These are phyloP conservation scores for Yamadazyma atlantica DNA, from an alignment of 1,139 yeast genomes.

Conservation along the genomic window DNA sequence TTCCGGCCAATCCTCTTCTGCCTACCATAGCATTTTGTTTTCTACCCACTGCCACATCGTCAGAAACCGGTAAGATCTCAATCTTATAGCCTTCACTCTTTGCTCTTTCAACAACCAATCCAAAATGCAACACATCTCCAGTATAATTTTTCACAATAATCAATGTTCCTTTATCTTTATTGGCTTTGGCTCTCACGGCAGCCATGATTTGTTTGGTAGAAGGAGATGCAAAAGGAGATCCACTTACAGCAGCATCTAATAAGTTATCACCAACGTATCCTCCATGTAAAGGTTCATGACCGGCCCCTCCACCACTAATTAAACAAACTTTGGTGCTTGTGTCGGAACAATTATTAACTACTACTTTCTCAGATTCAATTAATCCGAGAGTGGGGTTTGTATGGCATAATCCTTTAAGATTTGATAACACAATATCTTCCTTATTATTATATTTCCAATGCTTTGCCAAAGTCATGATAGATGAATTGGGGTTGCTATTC, in stretches of 20 bases:
- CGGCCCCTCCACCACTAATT: conserved; percentile 50
- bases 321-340: conserved; percentile 59
- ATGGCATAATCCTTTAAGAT: conserved; percentile 67
- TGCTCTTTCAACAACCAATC: conserved; percentile 85
- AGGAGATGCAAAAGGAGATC: conserved; percentile 89
- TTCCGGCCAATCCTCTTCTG: conserved; percentile 90
- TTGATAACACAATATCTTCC: conserved; percentile 62
- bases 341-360: conserved; percentile 45
- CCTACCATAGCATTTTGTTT: conserved; percentile 89
- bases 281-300: conserved; percentile 93
- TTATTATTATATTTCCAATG: conserved; percentile 50
- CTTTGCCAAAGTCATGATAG: conserved; percentile 25
- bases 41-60: conserved; percentile 91
- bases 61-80: conserved; percentile 75
- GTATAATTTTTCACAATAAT: conserved; percentile 88
- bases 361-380: conserved; percentile 67
- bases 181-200: conserved; percentile 61
- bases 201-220: conserved; percentile 85
- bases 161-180: conserved; percentile 59
- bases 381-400: conserved; percentile 65
- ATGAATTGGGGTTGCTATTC: no score
- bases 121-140: conserved; percentile 91
- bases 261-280: conserved; percentile 86
- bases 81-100: conserved; percentile 71
- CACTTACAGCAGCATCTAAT: conserved; percentile 85